Base-by-base conservation (phyloP, 2,329 filamentous ascomycete genomes). In the Talaromyces rugulosus region DNA sequence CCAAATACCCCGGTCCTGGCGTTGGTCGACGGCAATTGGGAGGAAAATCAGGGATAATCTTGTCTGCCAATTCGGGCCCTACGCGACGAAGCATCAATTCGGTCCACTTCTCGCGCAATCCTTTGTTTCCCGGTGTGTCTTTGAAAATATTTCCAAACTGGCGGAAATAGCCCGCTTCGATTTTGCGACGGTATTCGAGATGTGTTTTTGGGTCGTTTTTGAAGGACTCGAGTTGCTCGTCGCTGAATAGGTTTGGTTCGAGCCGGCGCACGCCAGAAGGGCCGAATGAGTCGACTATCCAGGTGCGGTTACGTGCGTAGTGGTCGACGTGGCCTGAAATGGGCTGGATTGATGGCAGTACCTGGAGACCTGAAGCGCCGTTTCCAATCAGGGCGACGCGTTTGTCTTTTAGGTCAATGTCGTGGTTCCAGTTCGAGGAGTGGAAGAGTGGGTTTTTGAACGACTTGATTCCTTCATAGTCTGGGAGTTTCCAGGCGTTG, bases 1-100 rank as follows among this genome's bases (percentile, higher is more conserved):
- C 87, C 5, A 90, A 80, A 66, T 90, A 90, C 0, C 87, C 87
- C 0, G 87, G 86, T 0, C 87, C 86, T 0, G 87, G 86, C 0
- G 88, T 90, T 0, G 88, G 75, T 1, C 88, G 81, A 9, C 87
- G 81, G 65, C 88, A 90, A 66, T 86, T 82, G 11, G 84, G 85
- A 0, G 86, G 83, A 66, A 87, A 89, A 63, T 86, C 82, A 0
- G 88, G 87, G 4, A 87, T 75, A 2, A 89, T 77, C 23, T 80
- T 76, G 3, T 85, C 75, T 0, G 84, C 72, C 4, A 89, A 74
- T 28, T 85, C 81, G 0, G 85, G 83, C 63, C 87, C 74, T 0
- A 89, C 72, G 0, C 85, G 80, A 47, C 79, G 68, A 40, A 77
- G 77, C 83, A 89, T 89, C 58, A 85, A 73, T 2, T 80, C 70